A percentile compares a stretch with the other conserved stretches of the same genome.
Evolutionary conservation across 257 asterid genomes (phyloP).

Genomic region (Solanum neorickii): DNA sequence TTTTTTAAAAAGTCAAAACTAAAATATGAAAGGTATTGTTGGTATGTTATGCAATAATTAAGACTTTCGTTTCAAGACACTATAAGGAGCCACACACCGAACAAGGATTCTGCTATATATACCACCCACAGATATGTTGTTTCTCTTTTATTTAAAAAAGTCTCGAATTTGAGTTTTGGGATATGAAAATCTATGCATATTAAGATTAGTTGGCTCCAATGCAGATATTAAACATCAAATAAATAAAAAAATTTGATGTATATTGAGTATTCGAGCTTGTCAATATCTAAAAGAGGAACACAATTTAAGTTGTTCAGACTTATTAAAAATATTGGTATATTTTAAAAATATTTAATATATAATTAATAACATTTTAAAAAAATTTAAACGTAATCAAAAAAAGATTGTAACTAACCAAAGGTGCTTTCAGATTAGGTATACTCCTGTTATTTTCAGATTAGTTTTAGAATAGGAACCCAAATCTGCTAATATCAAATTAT

Average conservation of each 20-base stretch:
- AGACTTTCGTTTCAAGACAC: neutral
- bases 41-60: neutral
- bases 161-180: fast-evolving
- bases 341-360: no score
- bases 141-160: no score
- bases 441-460: neutral
- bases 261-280: no score
- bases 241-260: fast-evolving
- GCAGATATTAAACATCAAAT: neutral
- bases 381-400: no score
- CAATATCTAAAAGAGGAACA: neutral
- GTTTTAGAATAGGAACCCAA: neutral
- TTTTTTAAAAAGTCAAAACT: neutral
- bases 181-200: no score
- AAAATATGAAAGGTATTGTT: neutral
- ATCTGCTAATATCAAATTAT: neutral
- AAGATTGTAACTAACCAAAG: neutral
- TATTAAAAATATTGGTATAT: no score
- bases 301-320: fast-evolving
- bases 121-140: neutral
- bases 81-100: neutral
- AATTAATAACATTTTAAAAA: no score
- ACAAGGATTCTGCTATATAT: neutral
- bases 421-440: neutral
- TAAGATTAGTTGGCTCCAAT: fast-evolving